Percentiles rank a stretch among this genome's conserved stretches.
phyloP scores from a whole-genome alignment of 164 flowering plant genomes.

The Protea cynaroides region DNA sequence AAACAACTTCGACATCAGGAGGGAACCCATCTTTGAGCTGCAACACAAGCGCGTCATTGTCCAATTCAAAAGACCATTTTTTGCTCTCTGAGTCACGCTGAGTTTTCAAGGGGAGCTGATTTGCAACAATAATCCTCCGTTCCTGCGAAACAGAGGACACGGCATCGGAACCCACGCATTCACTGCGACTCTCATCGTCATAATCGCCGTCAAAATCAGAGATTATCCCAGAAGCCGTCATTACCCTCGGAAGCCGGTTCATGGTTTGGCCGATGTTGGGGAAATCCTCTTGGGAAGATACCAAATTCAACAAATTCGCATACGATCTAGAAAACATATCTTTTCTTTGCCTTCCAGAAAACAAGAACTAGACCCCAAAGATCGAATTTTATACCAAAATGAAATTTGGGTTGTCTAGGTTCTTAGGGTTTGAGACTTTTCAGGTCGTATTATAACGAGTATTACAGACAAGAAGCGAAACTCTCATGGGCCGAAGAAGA shows the following conservation, averaged over 20 bases:
- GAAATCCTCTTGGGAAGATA: background rate
- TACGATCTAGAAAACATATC: background rate
- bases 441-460: background rate
- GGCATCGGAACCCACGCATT: conserved; percentile 1
- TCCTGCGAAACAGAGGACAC: conserved; percentile 9
- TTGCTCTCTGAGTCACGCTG: background rate
- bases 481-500: background rate
- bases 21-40: conserved; percentile 31
- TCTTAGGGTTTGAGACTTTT: background rate
- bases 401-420: background rate
- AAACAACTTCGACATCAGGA: conserved; percentile 6
- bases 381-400: background rate
- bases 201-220: conserved; percentile 15
- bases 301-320: conserved; percentile 1
- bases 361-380: background rate
- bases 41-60: conserved; percentile 26
- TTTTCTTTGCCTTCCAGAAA: background rate
- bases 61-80: conserved; percentile 36
- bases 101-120: conserved; percentile 45
- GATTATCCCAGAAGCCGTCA: background rate
- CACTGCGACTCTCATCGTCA: background rate
- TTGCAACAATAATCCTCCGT: conserved; percentile 45
- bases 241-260: background rate
- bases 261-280: background rate
- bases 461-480: background rate